Base-by-base conservation (phyloP, 805 yeast species). In the Sungouiozyma ichnusensis region DNA sequence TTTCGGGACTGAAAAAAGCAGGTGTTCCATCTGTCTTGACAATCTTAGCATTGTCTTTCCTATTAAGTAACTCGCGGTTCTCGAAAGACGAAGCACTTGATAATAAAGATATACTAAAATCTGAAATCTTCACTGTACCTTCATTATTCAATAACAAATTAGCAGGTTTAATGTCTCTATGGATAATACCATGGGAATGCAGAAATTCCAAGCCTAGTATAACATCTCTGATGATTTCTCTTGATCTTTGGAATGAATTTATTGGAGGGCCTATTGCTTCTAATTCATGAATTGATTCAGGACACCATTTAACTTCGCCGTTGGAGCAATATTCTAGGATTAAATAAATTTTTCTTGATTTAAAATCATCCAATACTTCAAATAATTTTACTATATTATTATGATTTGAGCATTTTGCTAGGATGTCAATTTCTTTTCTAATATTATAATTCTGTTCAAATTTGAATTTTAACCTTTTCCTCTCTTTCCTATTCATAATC, bases 11-110 rank as follows among this genome's bases (percentile, higher is more conserved):
- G 54, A 87, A 81, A 60, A 90, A 90, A 0, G 96, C 97, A 2
- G 97, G 97, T 0, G 97, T 90, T 4, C 97, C 98, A 0, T 94
- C 97, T 0, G 97, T 90, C 61, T 88, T 90, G 1, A 96, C 94
- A 47, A 90, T 68, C 5, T 43, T 44, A 3, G 37, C 33, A 20
- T 35, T 35, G 4, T 15, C 27, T 8, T 18, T 27, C 13, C 24
- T 33, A 3, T 7, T 20, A 3, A 8, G 11, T 5, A 27, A 34
- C 33, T 34, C 27, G 17, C 14, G n/a, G 8, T 52, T 44, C 53
- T 4, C 72, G 2, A 39, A 32, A 0, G 44, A 29, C 33, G 37
- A 37, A 53, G 3, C 70, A 11, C 34, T 35, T 3, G 45, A 32
- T 31, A 40, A 36, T 62, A 85, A 83, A 1, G 96, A 85, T 13